A percentile compares a stretch with the other conserved stretches of the same genome.
These are phyloP conservation scores for Teunomyces tritomae DNA, from an alignment of 805 yeast genomes.

Conservation along the genomic window DNA sequence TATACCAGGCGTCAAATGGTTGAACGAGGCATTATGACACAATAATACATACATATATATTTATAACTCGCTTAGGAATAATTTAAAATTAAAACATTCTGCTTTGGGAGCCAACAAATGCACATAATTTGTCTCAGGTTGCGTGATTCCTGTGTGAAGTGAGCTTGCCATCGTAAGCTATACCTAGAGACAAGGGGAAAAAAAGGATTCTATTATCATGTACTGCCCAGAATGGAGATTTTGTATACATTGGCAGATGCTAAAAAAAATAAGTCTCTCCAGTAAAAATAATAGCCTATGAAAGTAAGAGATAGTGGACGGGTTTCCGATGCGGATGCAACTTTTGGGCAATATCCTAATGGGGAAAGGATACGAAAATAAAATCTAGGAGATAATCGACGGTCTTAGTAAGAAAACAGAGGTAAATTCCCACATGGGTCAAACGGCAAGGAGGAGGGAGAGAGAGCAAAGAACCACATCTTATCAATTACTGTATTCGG, in stretches of 20 bases:
- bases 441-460: not conserved
- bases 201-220: not conserved
- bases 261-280: not conserved
- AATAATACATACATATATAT: not conserved
- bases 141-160: not conserved
- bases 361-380: not conserved
- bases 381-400: not conserved
- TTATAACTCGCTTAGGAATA: not conserved
- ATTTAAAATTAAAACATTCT: not conserved
- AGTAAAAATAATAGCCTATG: not conserved
- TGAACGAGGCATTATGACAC: constrained; percentile 13
- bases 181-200: not conserved
- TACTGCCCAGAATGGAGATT: not conserved
- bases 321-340: not conserved
- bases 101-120: too few relatives aligned
- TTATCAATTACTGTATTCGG: not conserved
- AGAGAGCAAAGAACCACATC: not conserved
- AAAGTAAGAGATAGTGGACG: not conserved
- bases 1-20: constrained; percentile 13
- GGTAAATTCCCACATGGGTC: not conserved
- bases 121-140: not conserved
- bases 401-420: not conserved
- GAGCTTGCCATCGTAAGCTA: not conserved
- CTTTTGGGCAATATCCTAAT: not conserved
- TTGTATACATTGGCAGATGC: not conserved